These are phyloP conservation scores for Volvox reticuliferus DNA, from an alignment of 139 green algal species.

Conservation along the genomic window DNA sequence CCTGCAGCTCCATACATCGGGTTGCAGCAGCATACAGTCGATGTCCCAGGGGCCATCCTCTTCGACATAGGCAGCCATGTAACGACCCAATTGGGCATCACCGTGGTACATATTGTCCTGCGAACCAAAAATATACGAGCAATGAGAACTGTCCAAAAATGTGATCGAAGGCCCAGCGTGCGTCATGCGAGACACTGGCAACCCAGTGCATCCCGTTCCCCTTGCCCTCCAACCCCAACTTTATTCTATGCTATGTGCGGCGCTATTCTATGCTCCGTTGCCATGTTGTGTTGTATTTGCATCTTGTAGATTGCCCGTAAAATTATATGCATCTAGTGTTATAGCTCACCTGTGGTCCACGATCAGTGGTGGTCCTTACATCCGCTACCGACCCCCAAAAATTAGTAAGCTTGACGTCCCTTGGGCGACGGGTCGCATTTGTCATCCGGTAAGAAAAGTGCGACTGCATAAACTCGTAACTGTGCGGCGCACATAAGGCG, in stretches of 20 bases:
- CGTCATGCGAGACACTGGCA: neutral
- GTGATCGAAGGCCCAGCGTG: neutral
- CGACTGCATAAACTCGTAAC: slow-evolving; percentile 49
- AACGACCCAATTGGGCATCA: slow-evolving; percentile 21
- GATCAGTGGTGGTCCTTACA: neutral
- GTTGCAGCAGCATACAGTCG: neutral
- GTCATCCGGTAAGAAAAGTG: slow-evolving; percentile 45
- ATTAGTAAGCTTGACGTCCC: slow-evolving; percentile 42
- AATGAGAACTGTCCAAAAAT: neutral
- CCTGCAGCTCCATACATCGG: no score
- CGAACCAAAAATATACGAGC: neutral
- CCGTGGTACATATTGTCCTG: slow-evolving; percentile 41
- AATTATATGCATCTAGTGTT: no score
- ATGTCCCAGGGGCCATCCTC: slow-evolving; percentile 3
- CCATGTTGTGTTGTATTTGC: no score
- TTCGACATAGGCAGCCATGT: neutral
- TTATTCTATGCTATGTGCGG: no score
- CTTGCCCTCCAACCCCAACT: neutral
- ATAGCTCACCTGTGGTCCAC: slow-evolving; percentile 17
- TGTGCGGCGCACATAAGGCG: neutral
- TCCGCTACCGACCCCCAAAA: slow-evolving; percentile 53
- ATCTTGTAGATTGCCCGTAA: no score
- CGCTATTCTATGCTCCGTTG: no score
- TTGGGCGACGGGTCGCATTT: neutral
- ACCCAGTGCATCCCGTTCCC: neutral